Percentiles rank a stretch among this genome's conserved stretches.
Conservation (phyloP, 192 early-diverging fungal species). For the Backusella australiensis region DNA sequence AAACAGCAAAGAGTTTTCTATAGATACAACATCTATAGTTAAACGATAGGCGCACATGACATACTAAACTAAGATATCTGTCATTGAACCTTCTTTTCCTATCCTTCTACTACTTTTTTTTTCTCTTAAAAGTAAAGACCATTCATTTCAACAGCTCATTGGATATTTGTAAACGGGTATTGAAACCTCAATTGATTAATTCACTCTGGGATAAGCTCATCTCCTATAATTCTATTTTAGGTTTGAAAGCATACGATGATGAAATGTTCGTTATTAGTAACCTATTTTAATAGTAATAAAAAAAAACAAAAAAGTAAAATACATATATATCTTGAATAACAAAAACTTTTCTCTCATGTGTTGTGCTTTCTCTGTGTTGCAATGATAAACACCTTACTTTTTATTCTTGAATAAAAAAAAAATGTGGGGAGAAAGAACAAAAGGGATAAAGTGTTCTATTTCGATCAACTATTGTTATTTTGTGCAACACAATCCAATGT, state of each 20-base stretch:
- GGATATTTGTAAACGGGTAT: background rate
- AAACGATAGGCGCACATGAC: background rate
- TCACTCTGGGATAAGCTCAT: background rate
- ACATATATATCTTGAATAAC: too few relatives aligned
- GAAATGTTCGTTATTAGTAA: background rate
- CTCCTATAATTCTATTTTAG: background rate
- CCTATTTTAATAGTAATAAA: background rate
- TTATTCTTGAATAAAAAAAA: background rate
- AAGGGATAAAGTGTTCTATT: background rate
- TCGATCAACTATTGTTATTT: conserved; percentile 8
- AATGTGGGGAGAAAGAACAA: background rate
- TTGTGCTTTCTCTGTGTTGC: too few relatives aligned
- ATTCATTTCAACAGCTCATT: background rate
- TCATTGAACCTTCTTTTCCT: background rate
- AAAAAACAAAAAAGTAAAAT: too few relatives aligned
- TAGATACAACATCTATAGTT: background rate
- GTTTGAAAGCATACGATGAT: conserved; percentile 6
- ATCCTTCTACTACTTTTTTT: background rate
- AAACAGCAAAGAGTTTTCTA: background rate
- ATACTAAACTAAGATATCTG: background rate
- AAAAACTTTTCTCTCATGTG: background rate
- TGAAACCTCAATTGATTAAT: background rate
- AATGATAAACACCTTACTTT: too few relatives aligned
- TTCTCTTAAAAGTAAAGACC: background rate
- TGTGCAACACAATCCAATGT: background rate